These are phyloP conservation scores for Aspergillus calidoustus DNA, from an alignment of 2,329 filamentous ascomycete genomes.

Conservation along the genomic window DNA sequence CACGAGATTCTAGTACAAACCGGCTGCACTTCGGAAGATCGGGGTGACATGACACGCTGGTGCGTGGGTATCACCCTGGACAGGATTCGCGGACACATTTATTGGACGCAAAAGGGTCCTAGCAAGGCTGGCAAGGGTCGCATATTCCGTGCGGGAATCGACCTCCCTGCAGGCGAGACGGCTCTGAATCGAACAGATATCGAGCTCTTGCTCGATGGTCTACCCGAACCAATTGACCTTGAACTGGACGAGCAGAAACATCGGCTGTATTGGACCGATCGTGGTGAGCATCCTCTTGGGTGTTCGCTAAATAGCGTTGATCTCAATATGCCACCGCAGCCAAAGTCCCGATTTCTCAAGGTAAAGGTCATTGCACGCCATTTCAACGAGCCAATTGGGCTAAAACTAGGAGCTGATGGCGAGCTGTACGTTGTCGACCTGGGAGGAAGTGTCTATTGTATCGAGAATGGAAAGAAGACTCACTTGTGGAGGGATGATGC, in stretches of 20 bases:
- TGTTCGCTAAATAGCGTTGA: slow-evolving; percentile 56
- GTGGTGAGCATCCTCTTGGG: slow-evolving; percentile 60
- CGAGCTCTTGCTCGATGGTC: slow-evolving; percentile 46
- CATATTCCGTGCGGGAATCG: slow-evolving; percentile 58
- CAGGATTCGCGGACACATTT: slow-evolving; percentile 51
- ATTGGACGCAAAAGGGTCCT: slow-evolving; percentile 65
- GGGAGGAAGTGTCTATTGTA: slow-evolving; percentile 31
- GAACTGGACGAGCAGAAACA: slow-evolving; percentile 54
- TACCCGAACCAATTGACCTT: slow-evolving; percentile 63
- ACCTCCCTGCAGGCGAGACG: slow-evolving; percentile 40
- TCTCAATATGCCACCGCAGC: slow-evolving; percentile 16
- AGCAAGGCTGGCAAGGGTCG: slow-evolving; percentile 57
- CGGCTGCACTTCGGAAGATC: slow-evolving; percentile 35
- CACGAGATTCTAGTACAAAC: slow-evolving; percentile 46
- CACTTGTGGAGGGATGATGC: slow-evolving; percentile 25
- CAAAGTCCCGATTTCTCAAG: not conserved
- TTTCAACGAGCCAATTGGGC: slow-evolving; percentile 34
- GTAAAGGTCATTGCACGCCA: slow-evolving; percentile 27
- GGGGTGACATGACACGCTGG: slow-evolving; percentile 44
- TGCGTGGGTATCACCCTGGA: slow-evolving; percentile 62
- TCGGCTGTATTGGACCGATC: slow-evolving; percentile 64
- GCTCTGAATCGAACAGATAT: slow-evolving; percentile 47
- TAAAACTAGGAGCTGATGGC: slow-evolving; percentile 27
- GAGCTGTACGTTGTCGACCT: slow-evolving; percentile 32
- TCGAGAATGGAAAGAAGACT: slow-evolving; percentile 26